Conservation (phyloP, 129 eudicot species). For the Lactuca saligna region DNA sequence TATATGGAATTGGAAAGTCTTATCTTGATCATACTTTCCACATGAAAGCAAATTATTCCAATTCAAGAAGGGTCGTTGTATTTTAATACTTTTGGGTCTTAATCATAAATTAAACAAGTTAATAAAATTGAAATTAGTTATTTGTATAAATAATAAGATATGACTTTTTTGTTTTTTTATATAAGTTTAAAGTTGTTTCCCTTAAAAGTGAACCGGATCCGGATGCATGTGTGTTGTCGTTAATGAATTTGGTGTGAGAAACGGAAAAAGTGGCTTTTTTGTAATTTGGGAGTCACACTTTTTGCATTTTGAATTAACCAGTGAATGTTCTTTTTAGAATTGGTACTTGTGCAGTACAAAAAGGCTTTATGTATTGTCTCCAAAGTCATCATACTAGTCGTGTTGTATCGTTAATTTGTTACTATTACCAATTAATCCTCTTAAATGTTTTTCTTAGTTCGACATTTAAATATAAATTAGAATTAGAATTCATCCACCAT, state of each 20-base stretch:
- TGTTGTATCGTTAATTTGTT: neutral
- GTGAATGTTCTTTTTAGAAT: neutral
- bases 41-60: constrained; percentile 23
- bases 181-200: neutral
- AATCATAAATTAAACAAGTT: constrained; percentile 26
- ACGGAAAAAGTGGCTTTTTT: constrained; percentile 9
- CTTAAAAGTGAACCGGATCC: constrained; percentile 9
- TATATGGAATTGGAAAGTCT: constrained; percentile 24
- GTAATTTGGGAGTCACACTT: constrained; percentile 21
- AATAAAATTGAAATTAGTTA: neutral
- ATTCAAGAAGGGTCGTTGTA: constrained; percentile 21
- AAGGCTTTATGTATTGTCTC: constrained; percentile 3
- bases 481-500: constrained; percentile 3
- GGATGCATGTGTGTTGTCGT: constrained; percentile 7
- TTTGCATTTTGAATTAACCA: constrained; percentile 15
- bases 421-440: too few species aligned
- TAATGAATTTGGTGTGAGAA: constrained; percentile 23
- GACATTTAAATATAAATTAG: constrained; percentile 1
- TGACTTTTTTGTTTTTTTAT: neutral
- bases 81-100: constrained; percentile 26
- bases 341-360: constrained; percentile 21
- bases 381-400: neutral
- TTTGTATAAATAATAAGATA: constrained; percentile 1
- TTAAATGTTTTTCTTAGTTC: too few species aligned
- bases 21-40: constrained; percentile 25